phyloP scores from a whole-genome alignment of 208 protist species.

The Leishmania arabica region DNA sequence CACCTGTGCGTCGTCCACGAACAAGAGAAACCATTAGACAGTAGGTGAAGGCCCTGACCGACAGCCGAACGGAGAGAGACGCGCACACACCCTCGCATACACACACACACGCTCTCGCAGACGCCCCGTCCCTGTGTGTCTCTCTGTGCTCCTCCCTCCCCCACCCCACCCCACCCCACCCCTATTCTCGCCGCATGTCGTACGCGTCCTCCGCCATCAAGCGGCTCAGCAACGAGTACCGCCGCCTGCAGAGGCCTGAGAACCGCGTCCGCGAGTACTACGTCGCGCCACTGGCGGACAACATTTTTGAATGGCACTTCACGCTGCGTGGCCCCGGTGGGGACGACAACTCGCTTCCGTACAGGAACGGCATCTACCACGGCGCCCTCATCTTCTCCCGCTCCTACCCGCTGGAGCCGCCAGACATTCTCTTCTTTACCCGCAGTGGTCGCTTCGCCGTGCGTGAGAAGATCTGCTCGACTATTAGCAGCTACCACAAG shows the following conservation, averaged over 20 bases:
- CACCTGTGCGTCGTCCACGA: neutral
- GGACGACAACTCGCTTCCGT: constrained; percentile 36
- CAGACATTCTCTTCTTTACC: constrained; percentile 91
- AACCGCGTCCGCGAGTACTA: constrained; percentile 71
- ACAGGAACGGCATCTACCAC: constrained; percentile 88
- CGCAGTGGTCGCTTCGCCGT: constrained; percentile 86
- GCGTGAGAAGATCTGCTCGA: constrained; percentile 85
- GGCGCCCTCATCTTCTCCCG: constrained; percentile 75
- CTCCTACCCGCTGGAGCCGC: constrained; percentile 87
- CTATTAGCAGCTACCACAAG: constrained; percentile 88
- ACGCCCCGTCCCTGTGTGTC: neutral
- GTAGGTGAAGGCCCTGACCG: neutral
- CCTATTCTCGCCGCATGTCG: constrained; percentile 16
- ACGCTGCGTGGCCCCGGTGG: constrained; percentile 91
- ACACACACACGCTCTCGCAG: neutral
- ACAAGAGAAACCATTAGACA: neutral
- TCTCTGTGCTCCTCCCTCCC: neutral
- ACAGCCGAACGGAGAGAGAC: neutral
- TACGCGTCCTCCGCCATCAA: constrained; percentile 61
- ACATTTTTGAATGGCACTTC: constrained; percentile 99
- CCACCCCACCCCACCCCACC: neutral
- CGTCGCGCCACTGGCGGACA: constrained; percentile 79
- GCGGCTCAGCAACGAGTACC: constrained; percentile 69
- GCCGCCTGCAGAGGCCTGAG: constrained; percentile 33
- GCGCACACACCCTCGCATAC: neutral